Base-by-base conservation (phyloP, 257 asterid species). In the Solanum appendiculatum region DNA sequence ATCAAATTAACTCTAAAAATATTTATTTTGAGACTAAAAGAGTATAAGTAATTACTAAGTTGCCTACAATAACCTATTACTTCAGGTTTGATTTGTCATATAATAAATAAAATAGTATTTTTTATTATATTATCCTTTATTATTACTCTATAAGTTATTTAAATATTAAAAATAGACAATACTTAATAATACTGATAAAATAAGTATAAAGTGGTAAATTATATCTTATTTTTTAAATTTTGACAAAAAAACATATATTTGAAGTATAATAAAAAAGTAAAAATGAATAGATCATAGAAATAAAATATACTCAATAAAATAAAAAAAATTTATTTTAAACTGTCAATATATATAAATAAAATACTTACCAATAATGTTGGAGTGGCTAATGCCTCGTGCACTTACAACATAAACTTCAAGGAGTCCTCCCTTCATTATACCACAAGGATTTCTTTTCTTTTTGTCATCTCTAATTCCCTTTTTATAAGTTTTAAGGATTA, bases 371-470 rank as follows among this genome's bases (percentile, higher is more conserved):
- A 93, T 72, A 39, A 80, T 27, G 40, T 80, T 46, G 40, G 90
- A 44, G 75, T 51, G 93, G 16, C 81, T 89, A 36, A 96, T 88
- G 90, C 93, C 98, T 89, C 92, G 60, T 20, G 96, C 98, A 77
- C 94, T 91, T 77, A 96, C 98, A 48, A 95, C 94, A 87, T 95
- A 89, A 39, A 96, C 95, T 93, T 96, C 96, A 78, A 95, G 98
- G 44, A 87, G 86, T 83, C 95, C 96, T 86, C 97, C 95, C 89
- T 92, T 92, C 98, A 94, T 94, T 72, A 46, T 46, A 66, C 6
- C 82, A 37, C 11, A 37, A 74, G 1, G 10, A 16, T 3, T 80
- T 44, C 3, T 4, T 27, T 44, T 25, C 3, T 25, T 44, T 25
- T 20, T 77, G 36, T 78, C 1, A 25, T 75, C 33, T 74, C 23